Base-by-base conservation (phyloP, 2,329 filamentous ascomycete species). In the Arachnomyces sp. region DNA sequence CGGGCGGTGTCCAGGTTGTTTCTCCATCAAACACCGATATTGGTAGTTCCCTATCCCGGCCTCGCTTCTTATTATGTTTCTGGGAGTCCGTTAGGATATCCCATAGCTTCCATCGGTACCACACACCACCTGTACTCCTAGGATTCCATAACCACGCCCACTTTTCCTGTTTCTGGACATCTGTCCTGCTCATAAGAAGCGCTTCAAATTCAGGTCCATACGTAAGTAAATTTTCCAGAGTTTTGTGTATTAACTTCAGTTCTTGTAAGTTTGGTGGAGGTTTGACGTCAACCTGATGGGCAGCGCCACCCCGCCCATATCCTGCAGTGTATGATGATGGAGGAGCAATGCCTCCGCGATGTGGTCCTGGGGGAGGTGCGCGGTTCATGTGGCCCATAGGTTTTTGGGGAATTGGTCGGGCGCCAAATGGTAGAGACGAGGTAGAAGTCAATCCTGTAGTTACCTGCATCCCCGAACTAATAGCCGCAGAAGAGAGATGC, bases 141-240 rank as follows among this genome's bases (percentile, higher is more conserved):
- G 88, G 76, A 59, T 96, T 84, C 82, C 86, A 98, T 4, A 98
- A 71, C 85, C 89, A 98, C 0, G 88, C 84, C 80, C 90, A 96
- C 49, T 83, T 88, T 60, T 94, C 86, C 44, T 95, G 86, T 31
- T 74, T 75, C 57, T 94, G 86, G 1, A 96, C 84, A 40, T 88
- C 80, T 0, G 84, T 78, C 13, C 86, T 74, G 36, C 82, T 83
- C 92, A 96, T 96, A 5, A 98, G 73, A 2, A 94, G 70, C 4
- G 89, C 88, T 62, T 98, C 92, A 45, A 95, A 93, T 54, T 92
- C 86, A 0, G 86, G 79, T 0, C 89, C 88, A 50, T 92, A 79
- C 15, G 80, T 77, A 7, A 95, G 68, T 0, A 96, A 71, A 2
- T 76, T 75, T 55, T 96, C 90, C 28, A 94, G 74, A 0, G 88